These are phyloP conservation scores for Pythium diclinum DNA, from an alignment of 352 stramenopile genomes.

Conservation along the genomic window DNA sequence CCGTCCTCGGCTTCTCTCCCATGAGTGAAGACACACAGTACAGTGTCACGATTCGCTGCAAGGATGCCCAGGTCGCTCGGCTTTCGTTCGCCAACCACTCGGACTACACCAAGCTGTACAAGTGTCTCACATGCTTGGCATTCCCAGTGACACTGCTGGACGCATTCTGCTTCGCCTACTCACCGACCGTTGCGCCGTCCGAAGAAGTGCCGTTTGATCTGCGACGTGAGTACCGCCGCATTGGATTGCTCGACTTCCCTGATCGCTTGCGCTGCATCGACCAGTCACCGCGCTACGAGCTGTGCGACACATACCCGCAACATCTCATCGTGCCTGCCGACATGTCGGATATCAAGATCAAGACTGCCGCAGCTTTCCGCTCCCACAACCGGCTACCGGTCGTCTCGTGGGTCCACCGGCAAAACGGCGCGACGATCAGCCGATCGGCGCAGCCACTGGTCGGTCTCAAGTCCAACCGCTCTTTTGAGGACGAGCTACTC, in stretches of 20 bases:
- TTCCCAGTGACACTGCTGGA: conserved; percentile 73
- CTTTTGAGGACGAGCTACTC: conserved; percentile 72
- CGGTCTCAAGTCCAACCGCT: conserved; percentile 74
- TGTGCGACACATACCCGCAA: conserved; percentile 95
- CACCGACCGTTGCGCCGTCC: conserved; percentile 61
- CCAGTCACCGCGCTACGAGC: conserved; percentile 66
- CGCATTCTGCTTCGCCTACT: conserved; percentile 82
- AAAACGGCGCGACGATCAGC: conserved; percentile 75
- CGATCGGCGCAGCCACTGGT: conserved; percentile 79
- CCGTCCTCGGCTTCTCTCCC: conserved; percentile 50
- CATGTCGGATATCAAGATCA: conserved; percentile 90
- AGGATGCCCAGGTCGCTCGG: conserved; percentile 65
- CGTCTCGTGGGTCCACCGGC: conserved; percentile 70
- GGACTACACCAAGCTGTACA: conserved; percentile 76
- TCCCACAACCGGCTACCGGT: conserved; percentile 70
- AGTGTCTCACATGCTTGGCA: conserved; percentile 70
- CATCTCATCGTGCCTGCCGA: conserved; percentile 90
- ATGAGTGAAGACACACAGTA: conserved; percentile 39
- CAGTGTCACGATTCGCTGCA: conserved; percentile 76
- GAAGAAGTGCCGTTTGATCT: conserved; percentile 80
- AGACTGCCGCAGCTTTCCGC: conserved; percentile 65
- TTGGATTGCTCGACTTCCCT: conserved; percentile 67
- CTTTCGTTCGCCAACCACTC: conserved; percentile 67
- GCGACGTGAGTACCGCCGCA: conserved; percentile 71
- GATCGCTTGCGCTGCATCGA: conserved; percentile 74